Conservation (phyloP, 495 filamentous ascomycete species). For the Aspergillus sclerotioniger region DNA sequence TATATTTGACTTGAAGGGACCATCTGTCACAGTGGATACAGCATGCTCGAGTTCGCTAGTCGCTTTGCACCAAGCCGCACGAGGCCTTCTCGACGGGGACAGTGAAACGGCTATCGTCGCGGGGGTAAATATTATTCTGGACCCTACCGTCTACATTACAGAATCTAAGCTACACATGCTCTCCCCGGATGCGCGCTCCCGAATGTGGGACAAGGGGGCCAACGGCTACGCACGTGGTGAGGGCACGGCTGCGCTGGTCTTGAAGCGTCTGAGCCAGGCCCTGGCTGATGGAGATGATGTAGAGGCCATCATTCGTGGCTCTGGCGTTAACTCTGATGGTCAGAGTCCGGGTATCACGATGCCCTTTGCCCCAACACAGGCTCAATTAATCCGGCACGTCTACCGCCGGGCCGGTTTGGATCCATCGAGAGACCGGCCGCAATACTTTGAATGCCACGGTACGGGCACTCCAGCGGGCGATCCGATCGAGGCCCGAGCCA, state of each 20-base stretch:
- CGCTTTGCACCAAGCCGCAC: too few species aligned
- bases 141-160: constrained; percentile 9
- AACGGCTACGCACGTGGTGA: constrained; percentile 45
- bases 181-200: constrained; percentile 14
- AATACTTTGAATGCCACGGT: constrained; percentile 38
- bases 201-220: constrained; percentile 24
- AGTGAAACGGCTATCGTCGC: constrained; percentile 32
- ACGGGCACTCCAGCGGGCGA: constrained; percentile 58
- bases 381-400: constrained; percentile 45
- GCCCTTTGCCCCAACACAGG: constrained; percentile 55
- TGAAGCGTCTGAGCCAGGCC: constrained; percentile 36
- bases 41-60: too few species aligned
- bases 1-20: too few species aligned
- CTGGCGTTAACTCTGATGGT: constrained; percentile 28
- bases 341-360: constrained; percentile 26
- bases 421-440: constrained; percentile 35
- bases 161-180: constrained; percentile 25
- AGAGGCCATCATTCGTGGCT: constrained; percentile 37
- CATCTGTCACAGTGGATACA: too few species aligned
- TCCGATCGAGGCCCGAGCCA: constrained; percentile 47
- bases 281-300: constrained; percentile 39
- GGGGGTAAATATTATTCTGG: constrained; percentile 40
- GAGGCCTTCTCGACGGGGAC: too few species aligned
- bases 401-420: constrained; percentile 44
- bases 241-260: constrained; percentile 31